These are phyloP conservation scores for Alternaria sp. DNA, from an alignment of 2,329 filamentous ascomycete genomes.

Conservation along the genomic window DNA sequence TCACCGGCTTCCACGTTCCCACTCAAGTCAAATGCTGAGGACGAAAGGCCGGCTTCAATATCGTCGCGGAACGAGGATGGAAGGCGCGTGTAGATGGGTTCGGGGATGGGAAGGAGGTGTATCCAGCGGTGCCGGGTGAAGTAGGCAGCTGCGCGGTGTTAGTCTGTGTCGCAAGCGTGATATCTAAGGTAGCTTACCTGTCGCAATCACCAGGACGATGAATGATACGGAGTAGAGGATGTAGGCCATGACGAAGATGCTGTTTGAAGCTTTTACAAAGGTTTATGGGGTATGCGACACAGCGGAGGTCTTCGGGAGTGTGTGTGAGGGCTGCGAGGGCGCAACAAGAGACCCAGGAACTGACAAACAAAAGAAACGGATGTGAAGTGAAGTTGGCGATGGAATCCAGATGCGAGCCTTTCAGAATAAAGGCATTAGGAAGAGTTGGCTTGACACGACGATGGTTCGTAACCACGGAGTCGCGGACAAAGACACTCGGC, in stretches of 20 bases:
- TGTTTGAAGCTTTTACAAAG: constrained; percentile 8
- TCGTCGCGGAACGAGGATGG: constrained; percentile 82
- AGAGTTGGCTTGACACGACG: constrained; percentile 8
- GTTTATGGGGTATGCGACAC: constrained; percentile 12
- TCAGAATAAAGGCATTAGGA: constrained; percentile 9
- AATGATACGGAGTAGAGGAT: constrained; percentile 81
- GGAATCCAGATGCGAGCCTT: constrained; percentile 13
- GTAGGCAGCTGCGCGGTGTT: constrained; percentile 69
- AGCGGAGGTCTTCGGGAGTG: constrained; percentile 31
- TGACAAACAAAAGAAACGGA: constrained; percentile 23
- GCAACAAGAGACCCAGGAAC: constrained; percentile 12
- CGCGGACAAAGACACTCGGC: constrained; percentile 24
- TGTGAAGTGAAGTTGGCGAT: constrained; percentile 11
- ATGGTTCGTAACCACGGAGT: constrained; percentile 15
- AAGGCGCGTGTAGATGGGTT: constrained; percentile 78
- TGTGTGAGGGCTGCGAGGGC: constrained; percentile 13
- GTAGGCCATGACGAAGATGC: constrained; percentile 71
- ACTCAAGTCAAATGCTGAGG: constrained; percentile 81
- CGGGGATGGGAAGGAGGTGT: constrained; percentile 69
- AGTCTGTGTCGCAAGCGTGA: constrained; percentile 21
- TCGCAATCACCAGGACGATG: constrained; percentile 74
- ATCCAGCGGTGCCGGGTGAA: constrained; percentile 82
- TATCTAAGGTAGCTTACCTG: constrained; percentile 60
- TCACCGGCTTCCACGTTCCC: constrained; percentile 85
- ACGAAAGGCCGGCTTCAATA: constrained; percentile 86